A percentile compares a stretch with the other conserved stretches of the same genome.
These are phyloP conservation scores for Kluyveromyces siamensis DNA, from an alignment of 805 yeast genomes.

Conservation along the genomic window DNA sequence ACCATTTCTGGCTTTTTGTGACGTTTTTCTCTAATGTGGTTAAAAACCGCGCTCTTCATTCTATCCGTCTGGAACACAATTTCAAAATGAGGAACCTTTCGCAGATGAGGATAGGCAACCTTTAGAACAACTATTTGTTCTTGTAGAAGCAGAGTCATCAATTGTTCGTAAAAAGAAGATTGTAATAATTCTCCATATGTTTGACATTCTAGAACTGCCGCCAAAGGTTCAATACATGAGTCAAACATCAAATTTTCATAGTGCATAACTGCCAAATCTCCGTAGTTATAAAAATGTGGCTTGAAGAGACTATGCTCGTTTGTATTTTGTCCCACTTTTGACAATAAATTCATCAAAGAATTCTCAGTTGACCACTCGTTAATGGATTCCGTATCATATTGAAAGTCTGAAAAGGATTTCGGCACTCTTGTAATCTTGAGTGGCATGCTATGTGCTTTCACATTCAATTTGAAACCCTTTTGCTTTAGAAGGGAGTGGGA, in stretches of 20 bases:
- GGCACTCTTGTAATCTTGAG: conserved; percentile 3
- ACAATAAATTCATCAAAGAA: conserved; percentile 3
- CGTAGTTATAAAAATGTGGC: conserved; percentile 9
- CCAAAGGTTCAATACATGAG: conserved; percentile 20
- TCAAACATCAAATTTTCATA: conserved; percentile 17
- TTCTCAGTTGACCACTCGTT: background rate
- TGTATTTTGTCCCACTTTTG: background rate
- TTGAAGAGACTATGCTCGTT: background rate
- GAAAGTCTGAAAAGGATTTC: conserved; percentile 1
- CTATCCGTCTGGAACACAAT: conserved; percentile 26
- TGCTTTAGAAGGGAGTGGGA: background rate
- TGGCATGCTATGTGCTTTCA: conserved; percentile 1
- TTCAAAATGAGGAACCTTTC: conserved; percentile 15
- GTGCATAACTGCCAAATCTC: conserved; percentile 15
- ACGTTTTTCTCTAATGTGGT: conserved; percentile 30
- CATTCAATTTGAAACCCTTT: conserved; percentile 2
- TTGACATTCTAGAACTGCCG: conserved; percentile 17
- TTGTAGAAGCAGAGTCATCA: conserved; percentile 10
- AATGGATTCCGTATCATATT: background rate
- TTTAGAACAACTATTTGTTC: conserved; percentile 18
- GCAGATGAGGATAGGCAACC: conserved; percentile 12
- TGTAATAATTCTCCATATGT: conserved; percentile 14
- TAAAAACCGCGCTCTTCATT: conserved; percentile 27
- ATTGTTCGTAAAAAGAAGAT: conserved; percentile 2
- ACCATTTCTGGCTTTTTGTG: conserved; percentile 40